Conservation (phyloP, 441 rosid species). For the Oxalis stricta region DNA sequence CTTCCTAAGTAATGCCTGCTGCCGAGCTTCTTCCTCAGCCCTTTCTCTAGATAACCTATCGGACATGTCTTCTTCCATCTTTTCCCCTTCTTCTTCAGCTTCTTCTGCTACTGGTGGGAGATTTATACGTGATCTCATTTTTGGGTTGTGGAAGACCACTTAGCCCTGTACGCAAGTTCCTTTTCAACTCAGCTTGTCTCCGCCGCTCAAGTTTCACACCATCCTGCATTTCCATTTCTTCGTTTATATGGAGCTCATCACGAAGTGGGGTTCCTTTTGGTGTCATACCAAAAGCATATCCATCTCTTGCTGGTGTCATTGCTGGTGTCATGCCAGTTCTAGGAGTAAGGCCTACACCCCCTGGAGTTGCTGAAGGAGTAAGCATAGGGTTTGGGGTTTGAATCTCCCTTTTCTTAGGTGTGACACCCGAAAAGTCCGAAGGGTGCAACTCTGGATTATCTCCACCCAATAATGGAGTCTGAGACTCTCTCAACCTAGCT, state of each 20-base stretch:
- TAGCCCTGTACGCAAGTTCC: slow-evolving; percentile 67
- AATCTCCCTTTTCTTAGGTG: slow-evolving; percentile 74
- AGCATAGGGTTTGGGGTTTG: slow-evolving; percentile 90
- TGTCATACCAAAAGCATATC: slow-evolving; percentile 58
- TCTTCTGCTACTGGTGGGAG: slow-evolving; percentile 74
- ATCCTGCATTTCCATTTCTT: slow-evolving; percentile 72
- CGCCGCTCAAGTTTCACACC: slow-evolving; percentile 62
- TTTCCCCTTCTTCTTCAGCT: slow-evolving; percentile 74
- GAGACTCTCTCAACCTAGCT: slow-evolving; percentile 91
- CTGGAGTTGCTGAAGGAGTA: slow-evolving; percentile 88
- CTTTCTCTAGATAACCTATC: slow-evolving; percentile 77
- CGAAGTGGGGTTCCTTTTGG: slow-evolving; percentile 93
- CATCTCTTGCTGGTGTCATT: slow-evolving; percentile 90
- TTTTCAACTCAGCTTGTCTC: slow-evolving; percentile 69
- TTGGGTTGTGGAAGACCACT: slow-evolving; percentile 79
- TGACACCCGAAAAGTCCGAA: slow-evolving; percentile 97
- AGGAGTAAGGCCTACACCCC: slow-evolving; percentile 66
- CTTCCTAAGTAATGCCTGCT: slow-evolving; percentile 77
- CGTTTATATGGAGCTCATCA: slow-evolving; percentile 92
- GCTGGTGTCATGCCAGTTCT: slow-evolving; percentile 85
- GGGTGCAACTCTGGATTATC: slow-evolving; percentile 98
- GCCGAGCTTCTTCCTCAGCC: slow-evolving; percentile 91
- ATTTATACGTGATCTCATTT: slow-evolving; percentile 86
- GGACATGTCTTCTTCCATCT: slow-evolving; percentile 98
- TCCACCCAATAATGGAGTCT: slow-evolving; percentile 95